phyloP scores from a whole-genome alignment of 805 yeast species.

The Yamadazyma laniorum region DNA sequence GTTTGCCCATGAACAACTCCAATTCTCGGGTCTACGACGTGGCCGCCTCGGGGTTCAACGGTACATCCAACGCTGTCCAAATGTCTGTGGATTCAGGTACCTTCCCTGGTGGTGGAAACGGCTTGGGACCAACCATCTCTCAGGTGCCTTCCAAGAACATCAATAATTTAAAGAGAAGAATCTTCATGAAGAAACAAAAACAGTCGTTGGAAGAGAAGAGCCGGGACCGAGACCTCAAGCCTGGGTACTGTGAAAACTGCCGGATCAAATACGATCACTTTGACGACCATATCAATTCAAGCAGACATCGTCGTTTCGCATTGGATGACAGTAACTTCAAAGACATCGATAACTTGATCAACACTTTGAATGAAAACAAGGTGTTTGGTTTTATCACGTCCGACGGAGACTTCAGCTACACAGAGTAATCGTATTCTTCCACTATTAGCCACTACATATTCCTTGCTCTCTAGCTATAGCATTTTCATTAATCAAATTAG shows the following conservation, averaged over 20 bases:
- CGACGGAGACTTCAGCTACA: conserved; percentile 34
- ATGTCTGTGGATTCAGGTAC: conserved; percentile 41
- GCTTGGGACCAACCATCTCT: conserved; percentile 59
- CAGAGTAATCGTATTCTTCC: conserved; percentile 7
- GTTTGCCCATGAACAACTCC: conserved; percentile 26
- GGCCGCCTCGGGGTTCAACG: conserved; percentile 45
- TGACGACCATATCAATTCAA: conserved; percentile 68
- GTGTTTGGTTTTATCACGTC: conserved; percentile 42
- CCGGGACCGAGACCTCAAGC: conserved; percentile 29
- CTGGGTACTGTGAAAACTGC: conserved; percentile 96
- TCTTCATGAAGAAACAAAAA: conserved; percentile 40
- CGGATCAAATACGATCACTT: conserved; percentile 77
- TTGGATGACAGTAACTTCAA: conserved; percentile 64
- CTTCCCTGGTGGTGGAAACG: conserved; percentile 47
- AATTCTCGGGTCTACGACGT: conserved; percentile 41
- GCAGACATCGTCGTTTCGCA: conserved; percentile 79
- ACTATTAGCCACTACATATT: too few relatives aligned
- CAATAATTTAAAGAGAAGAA: conserved; percentile 47
- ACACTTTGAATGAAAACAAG: conserved; percentile 43
- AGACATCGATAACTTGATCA: conserved; percentile 73
- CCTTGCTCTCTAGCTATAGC: too few relatives aligned
- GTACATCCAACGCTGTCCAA: conserved; percentile 43
- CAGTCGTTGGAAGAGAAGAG: conserved; percentile 20
- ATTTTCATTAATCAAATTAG: too few relatives aligned
- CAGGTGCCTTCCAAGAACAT: conserved; percentile 54